These are phyloP conservation scores for Tricholoma matsutake DNA, from an alignment of 768 basidiomycete genomes.

Conservation along the genomic window DNA sequence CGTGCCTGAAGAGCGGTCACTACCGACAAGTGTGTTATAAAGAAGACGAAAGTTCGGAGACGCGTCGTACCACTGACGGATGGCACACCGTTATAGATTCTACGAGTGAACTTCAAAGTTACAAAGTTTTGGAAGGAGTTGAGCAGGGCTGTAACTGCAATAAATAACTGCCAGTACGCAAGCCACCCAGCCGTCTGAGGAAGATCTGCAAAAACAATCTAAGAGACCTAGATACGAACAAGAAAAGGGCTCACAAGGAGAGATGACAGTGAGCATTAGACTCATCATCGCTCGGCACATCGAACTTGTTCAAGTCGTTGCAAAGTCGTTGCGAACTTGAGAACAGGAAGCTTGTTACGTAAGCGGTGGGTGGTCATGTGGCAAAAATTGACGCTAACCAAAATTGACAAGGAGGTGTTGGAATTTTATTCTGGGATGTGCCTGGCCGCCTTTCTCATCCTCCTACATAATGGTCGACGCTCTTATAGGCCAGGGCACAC, in stretches of 20 bases:
- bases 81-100: conserved; percentile 58
- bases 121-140: conserved; percentile 83
- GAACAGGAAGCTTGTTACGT: too few species aligned
- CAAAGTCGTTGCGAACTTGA: too few species aligned
- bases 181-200: conserved; percentile 69
- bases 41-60: not conserved
- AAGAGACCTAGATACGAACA: not conserved
- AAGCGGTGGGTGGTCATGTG: conserved; percentile 2
- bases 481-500: conserved; percentile 10
- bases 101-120: conserved; percentile 73
- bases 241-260: conserved; percentile 11
- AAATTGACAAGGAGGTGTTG: conserved; percentile 9
- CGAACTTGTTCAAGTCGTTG: too few species aligned
- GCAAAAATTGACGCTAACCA: not conserved
- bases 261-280: conserved; percentile 6
- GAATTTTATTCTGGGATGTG: conserved; percentile 7
- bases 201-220: conserved; percentile 41
- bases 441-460: conserved; percentile 11
- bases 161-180: conserved; percentile 85
- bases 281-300: not conserved
- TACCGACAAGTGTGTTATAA: conserved; percentile 24
- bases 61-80: conserved; percentile 33
- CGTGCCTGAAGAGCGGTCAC: conserved; percentile 86
- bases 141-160: conserved; percentile 75
- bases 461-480: conserved; percentile 26